These are phyloP conservation scores for Syncephalis plumigaleata DNA, from an alignment of 371 early-diverging fungal genomes.

Conservation along the genomic window DNA sequence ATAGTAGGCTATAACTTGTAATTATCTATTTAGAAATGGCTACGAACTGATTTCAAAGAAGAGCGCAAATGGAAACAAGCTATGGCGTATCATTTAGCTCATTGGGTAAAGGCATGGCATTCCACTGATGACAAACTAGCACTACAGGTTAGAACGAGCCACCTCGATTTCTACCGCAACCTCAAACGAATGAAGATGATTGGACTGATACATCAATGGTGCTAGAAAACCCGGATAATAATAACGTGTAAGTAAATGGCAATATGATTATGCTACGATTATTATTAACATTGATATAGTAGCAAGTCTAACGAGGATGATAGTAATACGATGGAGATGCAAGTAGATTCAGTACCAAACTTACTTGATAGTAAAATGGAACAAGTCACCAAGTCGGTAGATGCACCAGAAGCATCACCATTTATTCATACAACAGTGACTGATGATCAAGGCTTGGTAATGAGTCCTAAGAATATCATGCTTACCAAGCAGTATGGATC, in stretches of 20 bases:
- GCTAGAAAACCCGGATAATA: not conserved
- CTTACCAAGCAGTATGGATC: not conserved
- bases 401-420: too few species aligned
- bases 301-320: not conserved
- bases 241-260: not conserved
- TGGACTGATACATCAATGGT: not conserved
- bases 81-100: conserved; percentile 41
- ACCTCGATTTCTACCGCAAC: not conserved
- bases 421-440: too few species aligned
- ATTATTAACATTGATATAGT: not conserved
- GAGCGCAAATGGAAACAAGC: conserved; percentile 76
- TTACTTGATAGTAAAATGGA: too few species aligned
- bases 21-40: conserved; percentile 41
- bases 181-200: not conserved
- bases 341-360: too few species aligned
- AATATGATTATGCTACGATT: not conserved
- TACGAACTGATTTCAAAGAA: conserved; percentile 69
- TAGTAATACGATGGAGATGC: too few species aligned
- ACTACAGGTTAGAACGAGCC: conserved; percentile 39
- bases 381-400: too few species aligned
- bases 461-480: not conserved
- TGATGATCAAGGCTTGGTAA: too few species aligned
- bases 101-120: conserved; percentile 75
- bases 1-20: not conserved
- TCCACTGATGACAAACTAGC: conserved; percentile 40